These are phyloP conservation scores for Rhodosporidiobolus odoratus DNA, from an alignment of 768 basidiomycete species.

Conservation along the genomic window DNA sequence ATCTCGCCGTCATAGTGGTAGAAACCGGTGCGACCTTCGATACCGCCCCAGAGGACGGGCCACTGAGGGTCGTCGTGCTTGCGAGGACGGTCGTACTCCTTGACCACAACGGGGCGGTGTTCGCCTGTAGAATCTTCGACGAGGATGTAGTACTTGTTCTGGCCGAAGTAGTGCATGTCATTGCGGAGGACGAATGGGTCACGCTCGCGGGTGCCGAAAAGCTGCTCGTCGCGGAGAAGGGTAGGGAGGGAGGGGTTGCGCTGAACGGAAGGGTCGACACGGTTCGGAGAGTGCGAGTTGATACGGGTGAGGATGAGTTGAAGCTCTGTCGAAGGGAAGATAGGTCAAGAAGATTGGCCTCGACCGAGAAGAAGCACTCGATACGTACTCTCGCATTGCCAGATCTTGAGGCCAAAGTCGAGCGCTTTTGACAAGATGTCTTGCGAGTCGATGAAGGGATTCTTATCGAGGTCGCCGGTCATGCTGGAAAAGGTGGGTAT, in stretches of 20 bases:
- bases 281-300: conserved; percentile 44
- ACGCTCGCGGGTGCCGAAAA: conserved; percentile 83
- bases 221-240: conserved; percentile 66
- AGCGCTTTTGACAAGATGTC: conserved; percentile 63
- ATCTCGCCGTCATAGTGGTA: conserved; percentile 34
- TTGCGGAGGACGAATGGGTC: conserved; percentile 82
- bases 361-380: not conserved
- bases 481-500: not conserved
- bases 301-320: conserved; percentile 44
- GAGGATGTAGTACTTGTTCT: conserved; percentile 69
- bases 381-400: conserved; percentile 57
- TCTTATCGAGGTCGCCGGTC: conserved; percentile 37
- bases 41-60: conserved; percentile 64
- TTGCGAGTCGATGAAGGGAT: conserved; percentile 45
- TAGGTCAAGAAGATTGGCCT: not conserved
- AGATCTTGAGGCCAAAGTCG: conserved; percentile 74
- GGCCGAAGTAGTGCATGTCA: conserved; percentile 80
- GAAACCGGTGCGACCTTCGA: conserved; percentile 42
- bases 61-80: conserved; percentile 59
- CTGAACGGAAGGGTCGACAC: conserved; percentile 35
- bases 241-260: conserved; percentile 47
- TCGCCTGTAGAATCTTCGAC: conserved; percentile 85
- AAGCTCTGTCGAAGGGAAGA: conserved; percentile 44
- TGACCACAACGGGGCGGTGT: conserved; percentile 72
- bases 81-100: conserved; percentile 66